Base-by-base conservation (phyloP, 805 yeast species). In the Candida yuanshanica region DNA sequence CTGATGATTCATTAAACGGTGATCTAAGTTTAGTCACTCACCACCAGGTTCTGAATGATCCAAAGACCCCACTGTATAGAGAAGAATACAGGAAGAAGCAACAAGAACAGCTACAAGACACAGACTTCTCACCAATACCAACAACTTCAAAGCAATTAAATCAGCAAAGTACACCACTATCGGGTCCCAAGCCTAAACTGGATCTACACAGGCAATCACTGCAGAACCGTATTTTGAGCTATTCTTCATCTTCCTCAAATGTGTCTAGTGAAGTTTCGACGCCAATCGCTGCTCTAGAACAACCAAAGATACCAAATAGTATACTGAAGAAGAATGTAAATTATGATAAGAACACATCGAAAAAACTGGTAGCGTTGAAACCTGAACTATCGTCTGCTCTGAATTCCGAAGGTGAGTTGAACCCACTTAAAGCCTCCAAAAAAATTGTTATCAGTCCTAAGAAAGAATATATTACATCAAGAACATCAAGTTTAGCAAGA, bases 401-500 rank as follows among this genome's bases (percentile, higher is more conserved):
- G 13, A 43, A 56, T 29, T 36, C 46, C 16, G 39, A 51, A 20
- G 62, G 61, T 0, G 57, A 55, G 25, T 23, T 60, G 9, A 65
- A 64, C 39, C 64, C 66, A 3, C 46, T 60, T 5, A 62, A 59
- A 42, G 62, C 56, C 3, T 61, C 66, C 5, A 55, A 48, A 37
- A 41, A 55, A 22, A 65, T 65, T 2, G 43, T 63, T 5, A 56
- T 66, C 38, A 62, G 69, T 3, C 71, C 71, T 9, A 56, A 63
- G 22, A 63, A 62, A 35, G 51, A 50, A 20, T 41, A 42, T 17
- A 41, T 50, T 16, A 36, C 41, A 17, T 16, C 39, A 2, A 41
- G 37, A 20, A 20, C 37, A 37, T 40, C 34, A 7, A 7, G 22
- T 6, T 25, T 44, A 3, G 25, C 43, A 5, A 41, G 36, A 17